phyloP scores from a whole-genome alignment of 768 basidiomycete species.

The Lactarius trivialis region DNA sequence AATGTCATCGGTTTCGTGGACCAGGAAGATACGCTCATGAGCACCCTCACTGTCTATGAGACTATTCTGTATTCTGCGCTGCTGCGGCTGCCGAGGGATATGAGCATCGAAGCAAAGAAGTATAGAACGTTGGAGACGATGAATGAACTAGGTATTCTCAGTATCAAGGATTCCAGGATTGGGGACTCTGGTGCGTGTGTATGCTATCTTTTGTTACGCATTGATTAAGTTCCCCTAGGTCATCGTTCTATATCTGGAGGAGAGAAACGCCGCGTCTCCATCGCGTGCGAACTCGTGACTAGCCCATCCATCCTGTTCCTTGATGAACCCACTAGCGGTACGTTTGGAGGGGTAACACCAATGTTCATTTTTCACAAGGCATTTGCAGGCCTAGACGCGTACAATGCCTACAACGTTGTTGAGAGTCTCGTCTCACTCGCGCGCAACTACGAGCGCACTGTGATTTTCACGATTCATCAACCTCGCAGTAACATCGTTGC shows the following conservation, averaged over 20 bases:
- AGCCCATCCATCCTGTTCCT: slow-evolving; percentile 94
- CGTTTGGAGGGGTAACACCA: slow-evolving; percentile 24
- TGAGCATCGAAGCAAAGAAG: slow-evolving; percentile 94
- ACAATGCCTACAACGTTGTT: slow-evolving; percentile 92
- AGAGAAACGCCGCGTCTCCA: slow-evolving; percentile 93
- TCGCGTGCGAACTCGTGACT: slow-evolving; percentile 97
- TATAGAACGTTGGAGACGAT: slow-evolving; percentile 91
- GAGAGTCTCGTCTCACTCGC: slow-evolving; percentile 84
- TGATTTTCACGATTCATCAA: slow-evolving; percentile 97
- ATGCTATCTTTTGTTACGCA: not conserved
- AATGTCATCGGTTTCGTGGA: slow-evolving; percentile 93
- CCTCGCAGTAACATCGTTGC: slow-evolving; percentile 97
- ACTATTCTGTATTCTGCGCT: slow-evolving; percentile 92
- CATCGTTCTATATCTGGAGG: slow-evolving; percentile 92
- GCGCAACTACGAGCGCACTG: slow-evolving; percentile 84
- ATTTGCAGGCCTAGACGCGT: slow-evolving; percentile 76
- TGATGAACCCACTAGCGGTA: slow-evolving; percentile 95
- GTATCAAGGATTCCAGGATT: slow-evolving; percentile 84
- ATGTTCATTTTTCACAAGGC: not conserved
- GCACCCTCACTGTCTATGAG: slow-evolving; percentile 96
- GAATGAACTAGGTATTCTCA: slow-evolving; percentile 89
- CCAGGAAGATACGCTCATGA: slow-evolving; percentile 97
- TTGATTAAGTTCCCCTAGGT: slow-evolving; percentile 37
- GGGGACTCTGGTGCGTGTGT: slow-evolving; percentile 69
- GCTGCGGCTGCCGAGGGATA: slow-evolving; percentile 84